Conservation (phyloP, 2,329 filamentous ascomycete genomes). For the Alternaria atra region DNA sequence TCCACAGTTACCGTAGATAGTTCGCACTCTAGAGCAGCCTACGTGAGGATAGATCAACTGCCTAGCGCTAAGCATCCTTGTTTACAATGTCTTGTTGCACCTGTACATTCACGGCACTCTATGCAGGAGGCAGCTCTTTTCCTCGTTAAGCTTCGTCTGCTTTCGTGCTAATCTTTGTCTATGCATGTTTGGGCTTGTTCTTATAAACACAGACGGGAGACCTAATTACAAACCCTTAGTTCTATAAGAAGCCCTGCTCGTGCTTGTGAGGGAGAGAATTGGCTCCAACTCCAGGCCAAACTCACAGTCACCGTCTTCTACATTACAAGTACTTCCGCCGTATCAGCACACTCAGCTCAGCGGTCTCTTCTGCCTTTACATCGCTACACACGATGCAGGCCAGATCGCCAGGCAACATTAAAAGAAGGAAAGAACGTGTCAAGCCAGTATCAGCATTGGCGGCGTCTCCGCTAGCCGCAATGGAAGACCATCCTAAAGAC, state of each 20-base stretch:
- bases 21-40: background rate
- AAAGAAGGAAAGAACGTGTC: background rate
- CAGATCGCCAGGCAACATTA: too few species aligned
- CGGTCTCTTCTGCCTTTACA: too few species aligned
- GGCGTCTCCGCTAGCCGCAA: background rate
- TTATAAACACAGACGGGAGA: background rate
- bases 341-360: too few species aligned
- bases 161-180: background rate
- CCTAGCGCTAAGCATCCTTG: background rate
- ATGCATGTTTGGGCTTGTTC: background rate
- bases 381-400: too few species aligned
- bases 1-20: background rate
- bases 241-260: background rate
- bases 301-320: background rate
- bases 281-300: background rate
- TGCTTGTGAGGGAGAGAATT: background rate
- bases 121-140: background rate
- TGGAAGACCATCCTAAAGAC: background rate
- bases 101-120: background rate
- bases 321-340: background rate
- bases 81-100: background rate
- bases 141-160: background rate
- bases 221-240: background rate
- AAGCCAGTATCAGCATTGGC: background rate
- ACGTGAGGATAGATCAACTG: background rate